Evolutionary conservation across 257 asterid genomes (phyloP).

Genomic region (Nicotiana obtusifolia): DNA sequence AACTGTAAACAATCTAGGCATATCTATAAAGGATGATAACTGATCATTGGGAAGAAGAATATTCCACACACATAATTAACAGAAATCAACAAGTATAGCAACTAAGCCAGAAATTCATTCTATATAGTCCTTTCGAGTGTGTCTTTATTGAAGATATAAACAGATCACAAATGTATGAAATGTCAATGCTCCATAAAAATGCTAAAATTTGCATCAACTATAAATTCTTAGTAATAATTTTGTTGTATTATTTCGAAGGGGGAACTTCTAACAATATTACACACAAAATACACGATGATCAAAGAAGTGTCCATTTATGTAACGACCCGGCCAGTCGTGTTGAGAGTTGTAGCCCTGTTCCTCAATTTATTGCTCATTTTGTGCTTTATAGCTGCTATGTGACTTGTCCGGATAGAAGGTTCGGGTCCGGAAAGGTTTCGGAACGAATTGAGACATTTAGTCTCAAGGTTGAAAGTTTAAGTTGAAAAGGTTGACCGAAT

Average conservation of each 20-base stretch:
- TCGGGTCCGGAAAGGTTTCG: too few species aligned
- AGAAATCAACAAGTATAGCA: background rate
- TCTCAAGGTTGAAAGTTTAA: too few species aligned
- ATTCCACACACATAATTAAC: background rate
- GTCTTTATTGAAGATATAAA: background rate
- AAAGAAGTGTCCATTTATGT: too few species aligned
- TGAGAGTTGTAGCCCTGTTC: too few species aligned
- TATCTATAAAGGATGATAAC: constrained; percentile 39
- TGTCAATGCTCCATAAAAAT: background rate
- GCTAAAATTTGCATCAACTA: background rate
- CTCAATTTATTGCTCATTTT: too few species aligned
- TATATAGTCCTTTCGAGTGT: background rate
- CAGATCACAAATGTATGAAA: background rate
- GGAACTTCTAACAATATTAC: background rate
- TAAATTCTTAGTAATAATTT: too few species aligned
- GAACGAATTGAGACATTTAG: too few species aligned
- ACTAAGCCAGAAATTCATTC: background rate
- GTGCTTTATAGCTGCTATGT: too few species aligned
- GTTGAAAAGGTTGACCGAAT: too few species aligned
- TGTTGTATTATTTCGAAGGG: background rate
- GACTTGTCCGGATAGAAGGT: too few species aligned
- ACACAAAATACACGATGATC: too few species aligned
- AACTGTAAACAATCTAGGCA: constrained; percentile 85
- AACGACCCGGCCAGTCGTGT: too few species aligned
- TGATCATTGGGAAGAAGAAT: background rate